Percentiles rank a stretch among this genome's conserved stretches.
phyloP scores from a whole-genome alignment of 1,139 yeast genomes.

The Hemisphaericaspora lyxosophila region DNA sequence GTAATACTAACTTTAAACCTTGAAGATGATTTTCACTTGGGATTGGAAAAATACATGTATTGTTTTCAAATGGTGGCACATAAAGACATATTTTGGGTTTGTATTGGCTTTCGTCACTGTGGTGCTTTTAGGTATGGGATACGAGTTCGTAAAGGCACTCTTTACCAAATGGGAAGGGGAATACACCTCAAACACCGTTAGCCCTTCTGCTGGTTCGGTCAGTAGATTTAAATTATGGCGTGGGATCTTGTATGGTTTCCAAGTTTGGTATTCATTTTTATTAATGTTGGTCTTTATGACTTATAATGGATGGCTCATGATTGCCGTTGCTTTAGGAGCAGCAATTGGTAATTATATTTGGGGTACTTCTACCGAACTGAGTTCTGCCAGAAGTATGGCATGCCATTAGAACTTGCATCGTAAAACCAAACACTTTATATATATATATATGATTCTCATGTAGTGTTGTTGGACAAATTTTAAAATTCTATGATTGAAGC shows the following conservation, averaged over 20 bases:
- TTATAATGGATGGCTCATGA: slow-evolving; percentile 80
- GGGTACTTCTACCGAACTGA: slow-evolving; percentile 30
- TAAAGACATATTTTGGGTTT: slow-evolving; percentile 52
- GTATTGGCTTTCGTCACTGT: slow-evolving; percentile 53
- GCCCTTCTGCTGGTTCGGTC: slow-evolving; percentile 13
- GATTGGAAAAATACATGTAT: slow-evolving; percentile 70
- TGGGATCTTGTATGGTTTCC: slow-evolving; percentile 60
- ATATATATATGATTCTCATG: too few relatives aligned
- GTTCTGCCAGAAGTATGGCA: slow-evolving; percentile 39
- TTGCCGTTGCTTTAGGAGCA: slow-evolving; percentile 71
- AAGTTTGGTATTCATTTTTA: slow-evolving; percentile 75
- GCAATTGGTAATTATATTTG: slow-evolving; percentile 63
- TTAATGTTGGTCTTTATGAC: slow-evolving; percentile 84
- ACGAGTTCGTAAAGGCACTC: slow-evolving; percentile 54
- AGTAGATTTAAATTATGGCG: slow-evolving; percentile 28
- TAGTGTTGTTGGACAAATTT: too few relatives aligned
- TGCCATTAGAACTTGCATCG: slow-evolving; percentile 46
- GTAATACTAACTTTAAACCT: neutral
- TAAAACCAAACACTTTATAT: too few relatives aligned
- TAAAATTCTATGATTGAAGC: too few relatives aligned
- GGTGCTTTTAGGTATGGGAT: slow-evolving; percentile 51
- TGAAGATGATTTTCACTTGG: slow-evolving; percentile 79
- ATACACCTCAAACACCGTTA: slow-evolving; percentile 16
- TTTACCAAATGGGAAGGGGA: slow-evolving; percentile 33
- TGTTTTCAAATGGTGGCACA: slow-evolving; percentile 79